Evolutionary conservation across 768 basidiomycete genomes (phyloP).

Genomic region (Mrakia blollopis): DNA sequence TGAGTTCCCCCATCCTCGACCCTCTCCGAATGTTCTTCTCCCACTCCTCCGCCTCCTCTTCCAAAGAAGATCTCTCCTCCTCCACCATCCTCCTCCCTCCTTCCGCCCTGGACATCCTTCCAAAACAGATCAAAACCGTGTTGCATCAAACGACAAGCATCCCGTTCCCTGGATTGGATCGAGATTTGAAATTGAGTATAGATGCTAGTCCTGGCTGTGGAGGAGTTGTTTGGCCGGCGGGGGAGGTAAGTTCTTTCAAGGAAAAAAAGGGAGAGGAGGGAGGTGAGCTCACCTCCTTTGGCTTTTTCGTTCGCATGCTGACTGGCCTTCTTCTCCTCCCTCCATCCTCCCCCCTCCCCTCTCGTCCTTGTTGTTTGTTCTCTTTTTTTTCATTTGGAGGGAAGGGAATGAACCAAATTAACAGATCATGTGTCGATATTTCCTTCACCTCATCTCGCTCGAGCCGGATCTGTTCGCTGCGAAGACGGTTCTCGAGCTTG

Average conservation of each 20-base stretch:
- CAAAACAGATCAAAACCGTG: constrained; percentile 33
- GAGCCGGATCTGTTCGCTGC: constrained; percentile 37
- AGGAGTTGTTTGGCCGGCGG: constrained; percentile 87
- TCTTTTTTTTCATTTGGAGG: neutral
- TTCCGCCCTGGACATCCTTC: constrained; percentile 26
- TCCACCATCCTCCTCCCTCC: neutral
- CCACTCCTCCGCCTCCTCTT: neutral
- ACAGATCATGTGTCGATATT: constrained; percentile 30
- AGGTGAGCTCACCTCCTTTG: neutral
- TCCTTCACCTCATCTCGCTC: constrained; percentile 24
- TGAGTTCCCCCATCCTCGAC: neutral
- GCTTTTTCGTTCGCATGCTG: neutral
- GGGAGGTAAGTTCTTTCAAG: constrained; percentile 38
- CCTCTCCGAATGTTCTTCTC: neutral
- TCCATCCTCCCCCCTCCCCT: neutral
- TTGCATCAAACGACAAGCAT: constrained; percentile 31
- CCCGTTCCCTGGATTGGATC: constrained; percentile 32
- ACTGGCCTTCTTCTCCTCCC: neutral
- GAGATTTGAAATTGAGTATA: constrained; percentile 51
- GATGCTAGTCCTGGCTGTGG: constrained; percentile 86
- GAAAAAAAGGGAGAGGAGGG: too few species aligned
- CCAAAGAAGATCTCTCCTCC: neutral
- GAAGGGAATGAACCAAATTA: neutral
- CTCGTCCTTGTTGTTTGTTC: too few species aligned
- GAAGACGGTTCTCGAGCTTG: constrained; percentile 70